Evolutionary conservation across 2,329 filamentous ascomycete genomes (phyloP).

Genomic region (Alternaria brassicae): DNA sequence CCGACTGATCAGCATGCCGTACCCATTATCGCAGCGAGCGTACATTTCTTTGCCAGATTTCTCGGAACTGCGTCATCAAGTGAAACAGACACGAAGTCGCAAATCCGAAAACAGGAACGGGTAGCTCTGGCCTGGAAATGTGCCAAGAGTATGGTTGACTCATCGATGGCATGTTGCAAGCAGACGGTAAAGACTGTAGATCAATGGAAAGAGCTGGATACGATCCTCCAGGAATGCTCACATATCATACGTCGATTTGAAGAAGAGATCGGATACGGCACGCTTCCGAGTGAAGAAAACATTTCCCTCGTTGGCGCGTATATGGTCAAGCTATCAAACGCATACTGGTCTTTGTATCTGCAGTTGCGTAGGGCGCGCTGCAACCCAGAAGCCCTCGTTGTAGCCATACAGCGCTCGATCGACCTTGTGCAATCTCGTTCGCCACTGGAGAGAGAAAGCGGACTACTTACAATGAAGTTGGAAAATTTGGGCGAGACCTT

Average conservation of each 20-base stretch:
- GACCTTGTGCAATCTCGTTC: constrained; percentile 66
- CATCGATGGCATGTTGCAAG: constrained; percentile 45
- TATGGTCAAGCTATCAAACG: constrained; percentile 72
- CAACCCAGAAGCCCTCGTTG: constrained; percentile 57
- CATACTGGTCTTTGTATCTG: constrained; percentile 71
- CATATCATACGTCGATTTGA: constrained; percentile 39
- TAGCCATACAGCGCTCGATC: constrained; percentile 68
- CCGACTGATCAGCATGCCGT: constrained; percentile 26
- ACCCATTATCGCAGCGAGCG: constrained; percentile 36
- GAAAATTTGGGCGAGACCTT: constrained; percentile 71
- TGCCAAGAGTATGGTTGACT: constrained; percentile 47
- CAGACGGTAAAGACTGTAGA: constrained; percentile 26
- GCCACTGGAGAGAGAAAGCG: constrained; percentile 63
- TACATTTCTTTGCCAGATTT: constrained; percentile 46
- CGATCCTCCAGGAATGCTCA: constrained; percentile 42
- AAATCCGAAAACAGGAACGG: constrained; percentile 32
- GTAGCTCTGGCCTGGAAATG: constrained; percentile 36
- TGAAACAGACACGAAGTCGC: constrained; percentile 25
- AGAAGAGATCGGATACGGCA: constrained; percentile 16
- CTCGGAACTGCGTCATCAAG: constrained; percentile 29
- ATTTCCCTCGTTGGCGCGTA: constrained; percentile 28
- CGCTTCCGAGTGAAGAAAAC: constrained; percentile 9
- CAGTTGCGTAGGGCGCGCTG: constrained; percentile 57
- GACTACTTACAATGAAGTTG: constrained; percentile 68
- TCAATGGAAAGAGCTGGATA: constrained; percentile 44